Evolutionary conservation across 805 yeast genomes (phyloP).

Genomic region (Metschnikowia vanudenii): DNA sequence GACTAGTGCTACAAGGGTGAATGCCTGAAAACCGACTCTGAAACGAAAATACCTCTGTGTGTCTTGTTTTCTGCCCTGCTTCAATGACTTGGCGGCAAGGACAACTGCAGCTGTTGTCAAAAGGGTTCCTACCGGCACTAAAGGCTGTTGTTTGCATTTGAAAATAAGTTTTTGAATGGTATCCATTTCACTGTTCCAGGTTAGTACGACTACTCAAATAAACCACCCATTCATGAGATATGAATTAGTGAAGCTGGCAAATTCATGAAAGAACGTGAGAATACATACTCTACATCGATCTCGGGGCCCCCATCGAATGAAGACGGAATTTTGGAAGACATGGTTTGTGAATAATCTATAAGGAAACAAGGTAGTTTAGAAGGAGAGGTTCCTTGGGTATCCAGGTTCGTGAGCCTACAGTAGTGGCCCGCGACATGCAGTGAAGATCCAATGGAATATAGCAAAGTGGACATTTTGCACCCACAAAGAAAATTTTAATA

Average conservation of each 20-base stretch:
- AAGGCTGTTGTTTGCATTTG: conserved; percentile 80
- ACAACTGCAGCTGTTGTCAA: conserved; percentile 79
- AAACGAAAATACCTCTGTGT: conserved; percentile 88
- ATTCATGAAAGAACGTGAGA: too few species aligned
- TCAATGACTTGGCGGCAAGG: conserved; percentile 73
- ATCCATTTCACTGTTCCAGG: conserved; percentile 32
- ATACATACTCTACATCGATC: conserved; percentile 47
- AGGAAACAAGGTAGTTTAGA: background rate
- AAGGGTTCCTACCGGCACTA: conserved; percentile 80
- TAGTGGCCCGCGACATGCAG: conserved; percentile 8
- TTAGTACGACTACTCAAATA: conserved; percentile 12
- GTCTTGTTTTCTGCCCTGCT: conserved; percentile 65
- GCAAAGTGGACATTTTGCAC: too few species aligned
- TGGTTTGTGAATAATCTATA: background rate
- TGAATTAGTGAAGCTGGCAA: background rate
- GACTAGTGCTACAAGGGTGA: conserved; percentile 77
- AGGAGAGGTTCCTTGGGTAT: background rate
- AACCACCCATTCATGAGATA: background rate
- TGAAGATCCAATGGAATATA: background rate
- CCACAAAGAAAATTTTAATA: background rate
- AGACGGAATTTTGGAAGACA: conserved; percentile 39
- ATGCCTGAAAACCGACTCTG: conserved; percentile 85
- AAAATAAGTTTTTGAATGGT: conserved; percentile 56
- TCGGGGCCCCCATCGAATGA: conserved; percentile 41
- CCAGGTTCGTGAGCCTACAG: background rate